Evolutionary conservation across 805 yeast species (phyloP), one percentile per base, ranked within the genome.

Genomic region (Priceomyces carsonii): DNA sequence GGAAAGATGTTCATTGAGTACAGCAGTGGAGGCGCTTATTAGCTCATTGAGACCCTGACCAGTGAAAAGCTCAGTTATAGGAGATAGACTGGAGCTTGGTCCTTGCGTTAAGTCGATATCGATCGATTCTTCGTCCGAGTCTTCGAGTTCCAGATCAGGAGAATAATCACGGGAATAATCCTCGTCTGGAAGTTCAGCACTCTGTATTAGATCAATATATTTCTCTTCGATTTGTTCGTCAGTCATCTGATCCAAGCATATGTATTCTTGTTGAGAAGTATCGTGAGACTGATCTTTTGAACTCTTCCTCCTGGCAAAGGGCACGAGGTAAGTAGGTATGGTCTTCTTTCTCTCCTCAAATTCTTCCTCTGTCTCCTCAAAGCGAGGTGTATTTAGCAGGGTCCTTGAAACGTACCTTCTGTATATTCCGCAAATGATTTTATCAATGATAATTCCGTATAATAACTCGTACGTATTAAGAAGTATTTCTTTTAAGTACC

Each of bases 121-220:
- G 15, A 32, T 25, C 2, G 33, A 29, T 19, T 39, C 48, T 25
- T 32, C 32, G 26, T 46, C 53, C n/a, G 38, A 32, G n/a, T 50
- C 55, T 1, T 48, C 59, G 7, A 39, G 37, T 6, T 43, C 53
- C 25, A 43, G 42, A 28, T 55, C 57, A 4, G 61, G 63, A 26
- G 50, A 51, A 18, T 50, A 63, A 28, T 66, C 69, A 7, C 45
- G 44, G 5, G 64, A 61, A 26, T 50, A 55, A 37, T 71, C 76
- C 14, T 54, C 43, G 17, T 70, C 76, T 12, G 71, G 59, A 3
- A 65, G 45, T 25, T 42, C 48, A 6, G 50, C 53, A n/a, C 40
- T 55, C 34, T 23, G 36, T 22, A 71, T 43, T 5, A 67, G 40
- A 4, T 42, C 36, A 19, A 47, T 41, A 36, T 60, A 60, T 16